Base-by-base conservation (phyloP, 2,329 filamentous ascomycete genomes). In the Neospermospora avenae region DNA sequence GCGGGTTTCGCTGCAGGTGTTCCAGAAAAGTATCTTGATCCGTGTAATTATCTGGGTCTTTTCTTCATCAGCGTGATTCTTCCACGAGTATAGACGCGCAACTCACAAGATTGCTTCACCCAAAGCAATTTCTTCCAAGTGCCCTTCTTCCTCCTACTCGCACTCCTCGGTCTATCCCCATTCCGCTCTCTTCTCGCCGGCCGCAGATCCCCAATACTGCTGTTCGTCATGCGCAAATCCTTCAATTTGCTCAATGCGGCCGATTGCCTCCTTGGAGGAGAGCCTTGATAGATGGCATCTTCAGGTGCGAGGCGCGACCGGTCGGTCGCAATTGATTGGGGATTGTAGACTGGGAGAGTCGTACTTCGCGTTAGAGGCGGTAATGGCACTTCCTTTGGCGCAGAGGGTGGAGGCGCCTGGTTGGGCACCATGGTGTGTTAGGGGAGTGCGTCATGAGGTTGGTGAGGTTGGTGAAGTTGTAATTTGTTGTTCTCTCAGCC, bases 21-120 rank as follows among this genome's bases (percentile, higher is more conserved):
- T 97, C 93, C 67, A 99, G 87, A 70, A 99, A 99, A 1, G 95
- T 98, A 62, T 91, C 90, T 72, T 95, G 92, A 73, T 99, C 95
- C 42, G 95, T 98, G 74, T 98, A 98, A 75, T 99, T 99, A 75
- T 99, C 95, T n/a, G 95, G 93, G 72, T 96, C 91, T 93, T 52
- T n/a, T 25, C n/a, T 42, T 49, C 24, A 65, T 72, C 55, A 72
- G 64, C 58, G 64, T 14, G 22, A 41, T 46, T 57, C 55, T 34
- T 35, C 51, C n/a, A n/a, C n/a, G n/a, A 18, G 53, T 41, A 20
- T 18, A 10, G 24, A 55, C 41, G 41, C 52, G 20, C 34, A 49
- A 39, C 86, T 65, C 78, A 93, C 90, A 96, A 35, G 90, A 90
- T 74, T 98, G 95, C 77, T 96, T 96, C 71, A 99, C 93, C 95